A percentile compares a stretch with the other conserved stretches of the same genome.
Conservation (phyloP, 2,329 filamentous ascomycete species). For the Thelonectria blattea region DNA sequence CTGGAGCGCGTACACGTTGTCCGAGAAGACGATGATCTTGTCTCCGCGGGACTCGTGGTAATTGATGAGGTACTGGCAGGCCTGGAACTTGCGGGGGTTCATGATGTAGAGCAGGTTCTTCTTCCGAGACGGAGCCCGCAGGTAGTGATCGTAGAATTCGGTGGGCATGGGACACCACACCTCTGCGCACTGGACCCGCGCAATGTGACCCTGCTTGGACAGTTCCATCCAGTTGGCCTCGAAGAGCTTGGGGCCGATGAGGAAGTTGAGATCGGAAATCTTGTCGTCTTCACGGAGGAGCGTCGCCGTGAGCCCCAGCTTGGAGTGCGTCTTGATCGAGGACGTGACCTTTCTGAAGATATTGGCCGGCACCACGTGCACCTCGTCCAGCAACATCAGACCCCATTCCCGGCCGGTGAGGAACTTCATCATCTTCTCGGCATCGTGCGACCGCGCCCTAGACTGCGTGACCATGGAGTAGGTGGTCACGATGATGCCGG, state of each 20-base stretch:
- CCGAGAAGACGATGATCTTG: constrained; percentile 98
- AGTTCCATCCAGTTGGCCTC: constrained; percentile 99
- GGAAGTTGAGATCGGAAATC: constrained; percentile 94
- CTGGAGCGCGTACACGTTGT: constrained; percentile 92
- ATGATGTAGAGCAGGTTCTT: constrained; percentile 79
- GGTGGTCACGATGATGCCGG: constrained; percentile 95
- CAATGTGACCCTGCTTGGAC: constrained; percentile 95
- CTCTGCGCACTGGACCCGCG: constrained; percentile 95
- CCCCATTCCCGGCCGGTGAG: constrained; percentile 91
- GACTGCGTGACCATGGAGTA: constrained; percentile 99
- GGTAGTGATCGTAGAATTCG: constrained; percentile 95
- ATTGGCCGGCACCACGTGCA: constrained; percentile 95
- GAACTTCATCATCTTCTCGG: constrained; percentile 97
- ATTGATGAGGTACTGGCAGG: constrained; percentile 97
- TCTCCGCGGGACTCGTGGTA: constrained; percentile 95
- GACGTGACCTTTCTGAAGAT: constrained; percentile 96
- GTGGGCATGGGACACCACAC: constrained; percentile 99
- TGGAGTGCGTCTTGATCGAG: constrained; percentile 92
- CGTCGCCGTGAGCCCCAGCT: constrained; percentile 92
- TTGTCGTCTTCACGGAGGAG: constrained; percentile 97
- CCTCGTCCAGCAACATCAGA: constrained; percentile 94
- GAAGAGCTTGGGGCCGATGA: constrained; percentile 96
- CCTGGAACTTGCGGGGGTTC: constrained; percentile 97
- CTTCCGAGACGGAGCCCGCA: constrained; percentile 66
- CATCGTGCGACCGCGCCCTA: constrained; percentile 85